These are phyloP conservation scores for Lactifluus volemus DNA, from an alignment of 768 basidiomycete genomes.

Conservation along the genomic window DNA sequence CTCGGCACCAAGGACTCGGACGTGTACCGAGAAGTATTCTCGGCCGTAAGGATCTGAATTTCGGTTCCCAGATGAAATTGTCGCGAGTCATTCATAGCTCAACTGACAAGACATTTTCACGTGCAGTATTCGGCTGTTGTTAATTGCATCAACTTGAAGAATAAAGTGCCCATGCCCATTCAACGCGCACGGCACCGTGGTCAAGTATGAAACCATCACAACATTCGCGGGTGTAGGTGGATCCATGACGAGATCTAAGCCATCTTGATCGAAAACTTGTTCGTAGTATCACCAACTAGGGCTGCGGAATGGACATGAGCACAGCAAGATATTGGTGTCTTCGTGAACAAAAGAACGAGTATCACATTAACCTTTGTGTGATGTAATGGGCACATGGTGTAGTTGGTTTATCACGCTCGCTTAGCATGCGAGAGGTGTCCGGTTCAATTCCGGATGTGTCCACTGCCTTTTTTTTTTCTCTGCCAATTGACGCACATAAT, in stretches of 20 bases:
- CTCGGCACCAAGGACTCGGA: background rate
- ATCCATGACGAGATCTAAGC: no score
- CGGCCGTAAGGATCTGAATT: background rate
- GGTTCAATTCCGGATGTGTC: conserved; percentile 19
- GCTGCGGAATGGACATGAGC: no score
- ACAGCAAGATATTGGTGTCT: no score
- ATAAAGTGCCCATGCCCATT: no score
- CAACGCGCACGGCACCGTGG: no score
- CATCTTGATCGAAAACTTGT: no score
- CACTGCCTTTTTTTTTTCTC: background rate
- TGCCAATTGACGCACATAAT: no score
- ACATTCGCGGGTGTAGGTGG: no score
- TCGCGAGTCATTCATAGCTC: background rate
- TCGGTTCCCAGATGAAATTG: background rate
- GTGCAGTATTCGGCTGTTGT: background rate
- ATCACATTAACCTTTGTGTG: no score
- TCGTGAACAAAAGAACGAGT: no score
- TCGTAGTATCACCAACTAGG: no score
- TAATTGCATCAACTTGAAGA: background rate
- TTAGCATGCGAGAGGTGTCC: conserved; percentile 19
- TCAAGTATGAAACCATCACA: no score
- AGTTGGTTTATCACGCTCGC: conserved; percentile 20
- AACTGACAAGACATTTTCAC: background rate
- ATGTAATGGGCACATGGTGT: conserved; percentile 15
- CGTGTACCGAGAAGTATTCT: background rate